These are phyloP conservation scores for Saccharomyces eubayanus DNA, from an alignment of 805 yeast species.

Conservation along the genomic window DNA sequence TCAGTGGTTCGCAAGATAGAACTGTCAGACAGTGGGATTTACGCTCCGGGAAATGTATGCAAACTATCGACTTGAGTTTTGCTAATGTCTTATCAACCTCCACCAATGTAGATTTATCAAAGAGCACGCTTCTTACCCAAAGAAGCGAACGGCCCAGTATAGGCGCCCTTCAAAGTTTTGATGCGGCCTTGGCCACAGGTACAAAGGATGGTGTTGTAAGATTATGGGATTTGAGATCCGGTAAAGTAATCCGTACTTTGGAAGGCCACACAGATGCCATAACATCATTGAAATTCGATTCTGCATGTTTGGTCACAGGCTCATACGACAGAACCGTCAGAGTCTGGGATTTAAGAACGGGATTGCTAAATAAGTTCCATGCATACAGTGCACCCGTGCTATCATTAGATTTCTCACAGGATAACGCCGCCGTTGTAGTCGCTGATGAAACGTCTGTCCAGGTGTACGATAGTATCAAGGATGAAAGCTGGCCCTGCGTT, in stretches of 20 bases:
- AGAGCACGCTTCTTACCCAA: slow-evolving; percentile 1
- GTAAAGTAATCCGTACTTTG: slow-evolving; percentile 52
- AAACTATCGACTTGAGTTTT: slow-evolving; percentile 55
- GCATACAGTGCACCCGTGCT: slow-evolving; percentile 51
- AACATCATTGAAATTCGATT: slow-evolving; percentile 61
- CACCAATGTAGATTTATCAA: slow-evolving; percentile 1
- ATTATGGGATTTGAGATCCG: slow-evolving; percentile 67
- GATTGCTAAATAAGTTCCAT: slow-evolving; percentile 51
- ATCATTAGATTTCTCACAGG: slow-evolving; percentile 50
- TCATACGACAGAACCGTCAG: slow-evolving; percentile 54
- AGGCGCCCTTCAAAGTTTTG: slow-evolving; percentile 62
- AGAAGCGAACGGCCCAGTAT: slow-evolving; percentile 37
- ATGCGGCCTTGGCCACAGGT: slow-evolving; percentile 73
- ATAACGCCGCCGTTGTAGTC: slow-evolving; percentile 47
- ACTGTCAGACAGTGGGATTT: slow-evolving; percentile 75
- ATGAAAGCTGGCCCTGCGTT: slow-evolving; percentile 47
- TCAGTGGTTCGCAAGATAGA: slow-evolving; percentile 63
- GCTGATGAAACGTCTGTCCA: slow-evolving; percentile 40
- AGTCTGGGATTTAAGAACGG: slow-evolving; percentile 68
- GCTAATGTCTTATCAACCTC: slow-evolving; percentile 3
- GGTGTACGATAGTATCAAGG: slow-evolving; percentile 49
- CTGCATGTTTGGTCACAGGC: slow-evolving; percentile 54
- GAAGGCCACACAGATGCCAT: slow-evolving; percentile 66
- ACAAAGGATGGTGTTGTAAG: slow-evolving; percentile 69
- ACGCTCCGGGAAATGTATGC: slow-evolving; percentile 54